Conservation (phyloP, 345 rosid genomes). For the Eucalyptus urophylla region DNA sequence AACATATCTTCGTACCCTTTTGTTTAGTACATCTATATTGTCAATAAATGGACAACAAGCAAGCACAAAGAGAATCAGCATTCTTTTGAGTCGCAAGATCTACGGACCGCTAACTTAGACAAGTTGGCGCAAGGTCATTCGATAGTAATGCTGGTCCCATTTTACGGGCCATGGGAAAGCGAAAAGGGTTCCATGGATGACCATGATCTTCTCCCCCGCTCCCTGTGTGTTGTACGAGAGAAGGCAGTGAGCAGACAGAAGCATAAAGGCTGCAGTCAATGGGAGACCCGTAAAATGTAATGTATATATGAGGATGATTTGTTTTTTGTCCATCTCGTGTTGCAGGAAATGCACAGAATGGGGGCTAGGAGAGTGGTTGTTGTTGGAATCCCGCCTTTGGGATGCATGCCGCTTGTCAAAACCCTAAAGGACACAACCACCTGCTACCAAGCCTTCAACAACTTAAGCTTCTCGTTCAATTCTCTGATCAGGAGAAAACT, state of each 20-base stretch:
- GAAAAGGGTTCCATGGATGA: background rate
- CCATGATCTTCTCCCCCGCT: background rate
- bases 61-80: background rate
- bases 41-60: background rate
- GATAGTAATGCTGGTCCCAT: background rate
- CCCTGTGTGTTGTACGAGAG: background rate
- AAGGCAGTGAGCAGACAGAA: background rate
- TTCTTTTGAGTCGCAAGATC: background rate
- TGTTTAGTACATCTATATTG: background rate
- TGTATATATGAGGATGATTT: background rate
- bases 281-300: background rate
- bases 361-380: slow-evolving; percentile 54
- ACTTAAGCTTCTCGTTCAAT: slow-evolving; percentile 35
- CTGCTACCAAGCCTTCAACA: slow-evolving; percentile 45
- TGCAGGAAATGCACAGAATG: slow-evolving; percentile 45
- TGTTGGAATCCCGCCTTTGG: slow-evolving; percentile 84
- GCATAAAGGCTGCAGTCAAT: background rate
- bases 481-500: slow-evolving; percentile 32
- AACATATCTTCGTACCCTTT: background rate
- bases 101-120: background rate
- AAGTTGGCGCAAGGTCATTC: background rate
- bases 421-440: slow-evolving; percentile 26
- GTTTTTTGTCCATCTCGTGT: background rate
- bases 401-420: slow-evolving; percentile 77
- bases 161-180: background rate